Conservation (phyloP, 1,139 yeast genomes). For the Yamadazyma taylorii region DNA sequence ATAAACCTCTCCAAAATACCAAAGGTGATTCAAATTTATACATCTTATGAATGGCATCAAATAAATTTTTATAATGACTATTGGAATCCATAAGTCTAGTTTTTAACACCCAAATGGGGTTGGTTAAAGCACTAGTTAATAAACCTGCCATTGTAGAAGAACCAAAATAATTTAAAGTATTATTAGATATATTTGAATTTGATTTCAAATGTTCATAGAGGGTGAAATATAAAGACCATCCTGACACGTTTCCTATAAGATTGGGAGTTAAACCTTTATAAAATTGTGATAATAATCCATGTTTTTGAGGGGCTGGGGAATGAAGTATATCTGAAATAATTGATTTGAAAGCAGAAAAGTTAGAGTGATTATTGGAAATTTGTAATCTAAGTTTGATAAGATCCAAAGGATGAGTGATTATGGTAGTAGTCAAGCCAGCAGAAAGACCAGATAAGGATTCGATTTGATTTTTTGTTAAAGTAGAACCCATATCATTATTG, state of each 20-base stretch:
- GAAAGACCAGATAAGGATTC: slow-evolving; percentile 75
- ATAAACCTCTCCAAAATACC: slow-evolving; percentile 80
- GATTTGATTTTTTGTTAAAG: slow-evolving; percentile 7
- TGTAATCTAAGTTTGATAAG: slow-evolving; percentile 81
- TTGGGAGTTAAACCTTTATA: slow-evolving; percentile 87
- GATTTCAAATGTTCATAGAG: slow-evolving; percentile 64
- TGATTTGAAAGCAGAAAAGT: slow-evolving; percentile 5
- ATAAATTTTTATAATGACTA: slow-evolving; percentile 56
- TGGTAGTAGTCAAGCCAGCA: slow-evolving; percentile 82
- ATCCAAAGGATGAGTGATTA: slow-evolving; percentile 86
- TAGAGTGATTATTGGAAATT: slow-evolving; percentile 20
- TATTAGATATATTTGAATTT: slow-evolving; percentile 15
- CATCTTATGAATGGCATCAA: slow-evolving; percentile 56
- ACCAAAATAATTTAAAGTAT: slow-evolving; percentile 33
- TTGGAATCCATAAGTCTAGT: slow-evolving; percentile 77
- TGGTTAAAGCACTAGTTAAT: slow-evolving; percentile 72
- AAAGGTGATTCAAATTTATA: slow-evolving; percentile 59
- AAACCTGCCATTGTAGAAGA: slow-evolving; percentile 63
- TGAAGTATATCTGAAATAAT: slow-evolving; percentile 8
- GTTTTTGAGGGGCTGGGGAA: slow-evolving; percentile 2
- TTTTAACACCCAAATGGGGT: slow-evolving; percentile 91
- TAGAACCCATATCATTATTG: background rate
- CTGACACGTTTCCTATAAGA: slow-evolving; percentile 75
- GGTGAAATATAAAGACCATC: slow-evolving; percentile 87
- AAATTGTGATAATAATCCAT: slow-evolving; percentile 16